Conservation (phyloP, 371 early-diverging fungal species). For the Mucor sp. region DNA sequence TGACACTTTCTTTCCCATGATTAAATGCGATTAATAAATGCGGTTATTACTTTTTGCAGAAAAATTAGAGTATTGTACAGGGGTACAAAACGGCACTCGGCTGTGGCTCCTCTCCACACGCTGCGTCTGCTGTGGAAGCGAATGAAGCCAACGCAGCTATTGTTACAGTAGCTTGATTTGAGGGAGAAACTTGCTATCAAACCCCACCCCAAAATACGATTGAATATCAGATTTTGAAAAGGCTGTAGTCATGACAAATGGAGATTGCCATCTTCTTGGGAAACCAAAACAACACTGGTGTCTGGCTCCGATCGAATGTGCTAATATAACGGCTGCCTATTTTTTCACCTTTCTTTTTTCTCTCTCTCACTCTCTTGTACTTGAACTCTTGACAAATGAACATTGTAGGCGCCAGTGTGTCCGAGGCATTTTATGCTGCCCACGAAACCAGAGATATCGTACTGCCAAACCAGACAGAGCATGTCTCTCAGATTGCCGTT, state of each 20-base stretch:
- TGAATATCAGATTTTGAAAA: not conserved
- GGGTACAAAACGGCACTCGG: slow-evolving; percentile 1
- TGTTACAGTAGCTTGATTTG: no score
- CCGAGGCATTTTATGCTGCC: slow-evolving; percentile 60
- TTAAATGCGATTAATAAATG: not conserved
- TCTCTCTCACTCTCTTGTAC: not conserved
- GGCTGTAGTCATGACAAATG: slow-evolving; percentile 7
- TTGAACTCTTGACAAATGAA: slow-evolving; percentile 58
- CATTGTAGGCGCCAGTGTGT: slow-evolving; percentile 64
- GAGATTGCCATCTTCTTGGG: not conserved
- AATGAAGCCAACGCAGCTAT: not conserved
- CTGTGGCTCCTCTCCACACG: no score
- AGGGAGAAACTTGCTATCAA: no score
- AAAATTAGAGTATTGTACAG: not conserved
- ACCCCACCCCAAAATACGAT: not conserved
- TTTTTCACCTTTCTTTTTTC: not conserved
- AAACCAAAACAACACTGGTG: not conserved
- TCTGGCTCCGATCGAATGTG: slow-evolving; percentile 4
- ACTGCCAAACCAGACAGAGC: slow-evolving; percentile 84
- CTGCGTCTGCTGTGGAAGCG: not conserved
- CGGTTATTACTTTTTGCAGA: slow-evolving; percentile 1
- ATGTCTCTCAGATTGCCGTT: slow-evolving; percentile 89
- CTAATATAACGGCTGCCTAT: not conserved
- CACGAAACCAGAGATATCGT: slow-evolving; percentile 76
- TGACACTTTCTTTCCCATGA: not conserved